phyloP scores from a whole-genome alignment of 805 yeast genomes.

The Candida hispaniensis region DNA sequence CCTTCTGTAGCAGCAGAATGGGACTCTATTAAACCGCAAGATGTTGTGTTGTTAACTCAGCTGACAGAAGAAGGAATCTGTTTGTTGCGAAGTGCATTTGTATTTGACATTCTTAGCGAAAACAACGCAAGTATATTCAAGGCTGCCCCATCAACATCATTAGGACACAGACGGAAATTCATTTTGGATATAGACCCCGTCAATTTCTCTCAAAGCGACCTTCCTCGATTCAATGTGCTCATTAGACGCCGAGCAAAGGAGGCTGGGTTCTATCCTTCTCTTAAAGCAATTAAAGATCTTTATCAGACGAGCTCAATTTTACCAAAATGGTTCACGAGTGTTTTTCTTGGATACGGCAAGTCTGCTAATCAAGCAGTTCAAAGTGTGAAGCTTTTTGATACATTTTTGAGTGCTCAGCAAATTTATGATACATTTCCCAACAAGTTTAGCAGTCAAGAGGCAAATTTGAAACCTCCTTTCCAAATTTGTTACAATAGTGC shows the following conservation, averaged over 20 bases:
- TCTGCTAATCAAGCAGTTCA: constrained; percentile 13
- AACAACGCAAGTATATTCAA: constrained; percentile 16
- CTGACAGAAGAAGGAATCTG: constrained; percentile 23
- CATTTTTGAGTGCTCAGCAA: constrained; percentile 24
- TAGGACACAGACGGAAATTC: constrained; percentile 18
- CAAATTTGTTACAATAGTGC: no score
- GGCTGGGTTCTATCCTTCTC: constrained; percentile 22
- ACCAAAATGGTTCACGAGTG: constrained; percentile 32
- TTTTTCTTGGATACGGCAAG: constrained; percentile 30
- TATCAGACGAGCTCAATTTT: constrained; percentile 15
- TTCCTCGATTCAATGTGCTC: constrained; percentile 19
- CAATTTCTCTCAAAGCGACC: constrained; percentile 16
- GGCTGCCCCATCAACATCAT: constrained; percentile 8
- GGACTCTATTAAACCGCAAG: constrained; percentile 24
- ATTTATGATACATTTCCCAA: constrained; percentile 17
- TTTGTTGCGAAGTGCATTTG: constrained; percentile 22
- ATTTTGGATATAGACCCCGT: constrained; percentile 23
- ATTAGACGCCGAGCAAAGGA: constrained; percentile 23
- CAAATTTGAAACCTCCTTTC: constrained; percentile 8
- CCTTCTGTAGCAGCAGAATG: constrained; percentile 23
- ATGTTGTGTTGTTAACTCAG: constrained; percentile 23
- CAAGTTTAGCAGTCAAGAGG: constrained; percentile 3
- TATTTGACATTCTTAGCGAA: constrained; percentile 24
- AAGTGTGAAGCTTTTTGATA: constrained; percentile 22
- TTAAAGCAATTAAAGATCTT: constrained; percentile 18